Conservation (phyloP, 768 basidiomycete species). For the Amanita subjunquillea region DNA sequence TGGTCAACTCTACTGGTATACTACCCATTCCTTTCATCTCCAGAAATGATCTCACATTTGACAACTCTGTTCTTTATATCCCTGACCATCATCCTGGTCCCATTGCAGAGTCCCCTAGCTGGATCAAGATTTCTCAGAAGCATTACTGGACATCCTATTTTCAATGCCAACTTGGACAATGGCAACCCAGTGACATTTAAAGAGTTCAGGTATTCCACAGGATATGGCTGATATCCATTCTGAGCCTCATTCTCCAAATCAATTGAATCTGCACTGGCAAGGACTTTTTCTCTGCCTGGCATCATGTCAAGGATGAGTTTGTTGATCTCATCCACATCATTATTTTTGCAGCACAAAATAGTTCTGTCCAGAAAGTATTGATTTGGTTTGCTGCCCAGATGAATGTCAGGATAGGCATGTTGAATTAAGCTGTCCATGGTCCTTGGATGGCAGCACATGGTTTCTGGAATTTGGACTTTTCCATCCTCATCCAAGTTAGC, state of each 20-base stretch:
- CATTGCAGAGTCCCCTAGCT: too few species aligned
- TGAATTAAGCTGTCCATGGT: conserved; percentile 17
- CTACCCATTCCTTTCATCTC: too few species aligned
- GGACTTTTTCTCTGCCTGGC: conserved; percentile 8
- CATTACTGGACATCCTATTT: too few species aligned
- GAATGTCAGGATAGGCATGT: conserved; percentile 13
- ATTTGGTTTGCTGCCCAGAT: neutral
- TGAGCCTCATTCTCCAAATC: conserved; percentile 8
- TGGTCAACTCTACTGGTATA: too few species aligned
- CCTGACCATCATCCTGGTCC: too few species aligned
- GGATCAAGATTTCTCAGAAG: too few species aligned
- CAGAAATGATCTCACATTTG: too few species aligned
- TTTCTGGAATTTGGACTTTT: neutral
- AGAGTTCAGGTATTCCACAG: conserved; percentile 27
- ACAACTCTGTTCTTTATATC: too few species aligned
- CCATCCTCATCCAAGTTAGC: neutral
- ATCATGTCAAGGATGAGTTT: conserved; percentile 8
- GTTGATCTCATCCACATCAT: conserved; percentile 22
- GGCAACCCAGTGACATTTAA: conserved; percentile 27
- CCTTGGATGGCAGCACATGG: conserved; percentile 10
- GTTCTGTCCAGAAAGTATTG: too few species aligned
- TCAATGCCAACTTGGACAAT: too few species aligned
- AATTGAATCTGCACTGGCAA: conserved; percentile 20
- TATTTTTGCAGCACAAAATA: too few species aligned
- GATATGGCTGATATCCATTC: conserved; percentile 16